A percentile compares a stretch with the other conserved stretches of the same genome.
Evolutionary conservation across 306 rosid genomes (phyloP).

Genomic region (Aeschynomene evenia): DNA sequence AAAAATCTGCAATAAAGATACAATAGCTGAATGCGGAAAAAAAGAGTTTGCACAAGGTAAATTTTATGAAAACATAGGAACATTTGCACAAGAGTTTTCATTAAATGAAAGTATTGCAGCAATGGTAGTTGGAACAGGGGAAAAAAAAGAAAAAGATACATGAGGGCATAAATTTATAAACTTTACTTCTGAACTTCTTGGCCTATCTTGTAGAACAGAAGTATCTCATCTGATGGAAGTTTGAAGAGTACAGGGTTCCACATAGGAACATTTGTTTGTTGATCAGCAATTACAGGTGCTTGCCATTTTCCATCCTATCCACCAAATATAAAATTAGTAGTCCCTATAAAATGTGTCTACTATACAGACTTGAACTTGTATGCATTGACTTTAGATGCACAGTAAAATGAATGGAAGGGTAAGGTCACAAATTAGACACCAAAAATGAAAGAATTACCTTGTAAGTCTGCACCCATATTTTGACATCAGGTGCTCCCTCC

Average conservation of each 20-base stretch:
- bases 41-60: too few species aligned
- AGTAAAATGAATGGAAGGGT: not conserved
- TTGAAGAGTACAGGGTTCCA: slow-evolving; percentile 92
- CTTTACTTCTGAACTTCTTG: slow-evolving; percentile 80
- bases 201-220: slow-evolving; percentile 85
- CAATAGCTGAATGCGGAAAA: slow-evolving; percentile 10
- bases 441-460: slow-evolving; percentile 45
- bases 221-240: slow-evolving; percentile 81
- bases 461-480: slow-evolving; percentile 84
- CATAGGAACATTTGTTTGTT: slow-evolving; percentile 74
- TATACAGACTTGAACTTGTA: not conserved
- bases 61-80: too few species aligned
- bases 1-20: slow-evolving; percentile 1
- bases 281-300: slow-evolving; percentile 68
- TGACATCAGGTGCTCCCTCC: slow-evolving; percentile 88
- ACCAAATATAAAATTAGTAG: slow-evolving; percentile 21
- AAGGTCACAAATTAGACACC: not conserved
- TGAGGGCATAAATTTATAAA: slow-evolving; percentile 17
- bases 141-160: slow-evolving; percentile 2
- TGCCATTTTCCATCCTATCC: slow-evolving; percentile 74
- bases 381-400: not conserved
- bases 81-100: too few species aligned
- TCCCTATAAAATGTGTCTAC: not conserved
- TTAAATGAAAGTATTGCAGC: slow-evolving; percentile 9
- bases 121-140: not conserved